phyloP scores from a whole-genome alignment of 106 monocot species.

The Phalaenopsis aphrodite region DNA sequence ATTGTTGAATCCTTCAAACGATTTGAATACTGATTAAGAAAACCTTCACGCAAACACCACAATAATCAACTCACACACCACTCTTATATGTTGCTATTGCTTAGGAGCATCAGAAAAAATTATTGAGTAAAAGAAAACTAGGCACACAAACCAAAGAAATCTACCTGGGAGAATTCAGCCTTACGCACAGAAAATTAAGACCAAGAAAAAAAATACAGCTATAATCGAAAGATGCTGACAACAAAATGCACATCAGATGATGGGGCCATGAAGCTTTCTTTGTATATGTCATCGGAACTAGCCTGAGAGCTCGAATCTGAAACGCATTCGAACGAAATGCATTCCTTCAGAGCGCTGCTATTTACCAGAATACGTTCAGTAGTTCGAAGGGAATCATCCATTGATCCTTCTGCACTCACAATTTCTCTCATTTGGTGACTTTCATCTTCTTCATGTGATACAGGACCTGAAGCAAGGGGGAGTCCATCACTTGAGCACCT shows the following conservation, averaged over 20 bases:
- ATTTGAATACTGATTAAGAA: background rate
- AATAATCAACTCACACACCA: background rate
- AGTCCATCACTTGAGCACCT: background rate
- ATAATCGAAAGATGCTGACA: background rate
- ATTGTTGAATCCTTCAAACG: background rate
- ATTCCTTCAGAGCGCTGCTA: slow-evolving; percentile 15
- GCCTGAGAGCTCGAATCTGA: slow-evolving; percentile 12
- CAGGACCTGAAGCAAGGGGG: slow-evolving; percentile 3
- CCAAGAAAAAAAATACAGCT: background rate
- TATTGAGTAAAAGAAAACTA: background rate
- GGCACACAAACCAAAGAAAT: background rate
- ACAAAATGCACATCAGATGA: slow-evolving; percentile 5
- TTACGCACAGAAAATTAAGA: no score
- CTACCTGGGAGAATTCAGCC: no score
- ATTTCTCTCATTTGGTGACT: background rate
- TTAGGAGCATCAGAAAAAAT: background rate
- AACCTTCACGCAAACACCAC: background rate
- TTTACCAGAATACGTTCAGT: slow-evolving; percentile 11
- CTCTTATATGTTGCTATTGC: background rate
- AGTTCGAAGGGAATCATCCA: slow-evolving; percentile 1
- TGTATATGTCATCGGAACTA: background rate
- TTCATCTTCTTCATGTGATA: slow-evolving; percentile 3
- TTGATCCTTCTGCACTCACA: background rate
- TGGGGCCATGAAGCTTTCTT: background rate
- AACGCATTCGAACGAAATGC: slow-evolving; percentile 10